phyloP scores from a whole-genome alignment of 2,329 filamentous ascomycete genomes.

The Epichloe aotearoae region DNA sequence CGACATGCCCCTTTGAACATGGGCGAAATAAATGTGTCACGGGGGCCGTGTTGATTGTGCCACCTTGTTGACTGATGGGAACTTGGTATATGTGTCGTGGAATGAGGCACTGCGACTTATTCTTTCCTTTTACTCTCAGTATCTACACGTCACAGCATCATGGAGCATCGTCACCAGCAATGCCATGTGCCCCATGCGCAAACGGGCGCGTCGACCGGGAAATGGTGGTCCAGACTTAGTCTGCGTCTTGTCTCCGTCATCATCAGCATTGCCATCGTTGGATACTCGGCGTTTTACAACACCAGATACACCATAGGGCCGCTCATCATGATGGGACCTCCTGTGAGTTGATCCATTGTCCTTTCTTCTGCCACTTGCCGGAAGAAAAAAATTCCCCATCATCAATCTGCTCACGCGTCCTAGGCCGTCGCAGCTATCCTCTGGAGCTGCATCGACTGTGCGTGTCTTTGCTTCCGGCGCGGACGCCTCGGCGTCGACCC shows the following conservation, averaged over 20 bases:
- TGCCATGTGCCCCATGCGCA: not conserved
- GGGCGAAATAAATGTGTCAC: not conserved
- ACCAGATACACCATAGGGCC: not conserved
- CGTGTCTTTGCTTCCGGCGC: not conserved
- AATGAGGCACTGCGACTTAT: no score
- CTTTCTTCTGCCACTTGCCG: no score
- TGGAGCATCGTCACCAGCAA: not conserved
- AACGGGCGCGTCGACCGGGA: not conserved
- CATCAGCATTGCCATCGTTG: not conserved
- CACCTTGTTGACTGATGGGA: not conserved
- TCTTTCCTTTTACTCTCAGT: no score
- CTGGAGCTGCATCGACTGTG: not conserved
- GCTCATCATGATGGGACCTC: not conserved
- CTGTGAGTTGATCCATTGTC: not conserved
- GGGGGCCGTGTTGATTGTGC: not conserved
- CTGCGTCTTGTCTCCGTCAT: not conserved
- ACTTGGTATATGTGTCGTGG: not conserved
- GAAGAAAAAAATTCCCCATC: not conserved
- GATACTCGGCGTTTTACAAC: not conserved
- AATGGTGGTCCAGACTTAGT: not conserved
- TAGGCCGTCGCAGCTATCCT: not conserved
- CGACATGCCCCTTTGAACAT: not conserved
- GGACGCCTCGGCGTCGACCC: not conserved
- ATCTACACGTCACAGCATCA: not conserved
- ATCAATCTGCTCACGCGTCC: not conserved